Conservation (phyloP, 75 land plant genomes). For the Selaginella moellendorffii region DNA sequence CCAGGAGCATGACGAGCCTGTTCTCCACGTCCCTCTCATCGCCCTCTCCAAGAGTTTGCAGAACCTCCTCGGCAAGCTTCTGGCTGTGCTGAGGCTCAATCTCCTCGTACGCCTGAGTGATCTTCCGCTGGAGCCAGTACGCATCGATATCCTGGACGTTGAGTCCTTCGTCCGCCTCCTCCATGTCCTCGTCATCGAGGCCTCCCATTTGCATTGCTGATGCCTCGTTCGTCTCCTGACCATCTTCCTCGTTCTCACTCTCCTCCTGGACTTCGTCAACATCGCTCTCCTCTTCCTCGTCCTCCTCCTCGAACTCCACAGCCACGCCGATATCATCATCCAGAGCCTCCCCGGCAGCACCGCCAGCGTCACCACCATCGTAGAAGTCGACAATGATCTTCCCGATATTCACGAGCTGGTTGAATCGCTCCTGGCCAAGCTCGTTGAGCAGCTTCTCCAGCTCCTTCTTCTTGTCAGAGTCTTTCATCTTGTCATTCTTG, state of each 20-base stretch:
- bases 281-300: conserved; percentile 84
- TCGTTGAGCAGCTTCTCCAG: conserved; percentile 81
- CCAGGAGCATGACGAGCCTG: conserved; percentile 51
- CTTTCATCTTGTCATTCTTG: conserved; percentile 76
- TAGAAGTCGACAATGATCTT: conserved; percentile 73
- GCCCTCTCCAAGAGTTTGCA: conserved; percentile 44
- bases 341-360: conserved; percentile 38
- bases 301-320: conserved; percentile 88
- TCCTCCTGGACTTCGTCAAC: conserved; percentile 74
- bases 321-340: conserved; percentile 94
- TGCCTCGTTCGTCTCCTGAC: conserved; percentile 31
- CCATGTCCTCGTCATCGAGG: conserved; percentile 73
- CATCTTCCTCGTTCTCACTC: conserved; percentile 53
- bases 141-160: conserved; percentile 97
- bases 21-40: conserved; percentile 81
- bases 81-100: conserved; percentile 87
- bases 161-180: conserved; percentile 59
- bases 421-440: conserved; percentile 43
- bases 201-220: conserved; percentile 93
- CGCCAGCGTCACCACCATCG: conserved; percentile 45
- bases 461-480: conserved; percentile 90
- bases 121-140: conserved; percentile 96
- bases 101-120: conserved; percentile 65
- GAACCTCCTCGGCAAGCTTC: conserved; percentile 70
- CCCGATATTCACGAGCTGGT: conserved; percentile 70